Evolutionary conservation across 352 stramenopile genomes (phyloP).

Genomic region (Globisporangium cederbergense): DNA sequence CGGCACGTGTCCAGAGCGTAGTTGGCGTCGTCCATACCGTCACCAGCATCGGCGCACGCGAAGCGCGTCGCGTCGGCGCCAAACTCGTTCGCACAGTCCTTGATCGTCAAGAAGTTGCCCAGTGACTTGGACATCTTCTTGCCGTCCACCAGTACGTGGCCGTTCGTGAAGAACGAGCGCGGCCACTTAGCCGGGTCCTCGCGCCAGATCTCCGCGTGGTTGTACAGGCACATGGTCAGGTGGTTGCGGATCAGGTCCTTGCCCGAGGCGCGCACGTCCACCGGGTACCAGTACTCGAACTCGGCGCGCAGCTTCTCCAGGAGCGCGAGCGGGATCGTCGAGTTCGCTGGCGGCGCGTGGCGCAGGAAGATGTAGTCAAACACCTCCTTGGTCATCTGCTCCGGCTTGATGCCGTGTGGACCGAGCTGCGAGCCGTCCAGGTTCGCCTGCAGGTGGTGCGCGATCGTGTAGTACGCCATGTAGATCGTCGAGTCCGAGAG

Average conservation of each 20-base stretch:
- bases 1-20: conserved; percentile 97
- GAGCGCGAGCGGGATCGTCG: conserved; percentile 84
- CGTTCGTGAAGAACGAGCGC: conserved; percentile 98
- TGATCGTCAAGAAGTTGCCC: conserved; percentile 99
- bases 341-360: conserved; percentile 79
- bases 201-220: conserved; percentile 99
- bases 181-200: conserved; percentile 97
- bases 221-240: conserved; percentile 99
- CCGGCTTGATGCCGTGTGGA: conserved; percentile 78
- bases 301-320: conserved; percentile 94
- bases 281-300: conserved; percentile 99
- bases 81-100: conserved; percentile 96
- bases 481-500: conserved; percentile 99
- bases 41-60: conserved; percentile 96
- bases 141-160: conserved; percentile 95
- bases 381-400: conserved; percentile 93
- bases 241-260: conserved; percentile 98
- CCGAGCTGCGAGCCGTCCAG: conserved; percentile 91
- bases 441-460: conserved; percentile 96
- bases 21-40: conserved; percentile 99
- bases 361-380: conserved; percentile 99
- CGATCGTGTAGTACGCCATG: conserved; percentile 99
- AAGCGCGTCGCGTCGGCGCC: conserved; percentile 96
- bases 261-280: conserved; percentile 97
- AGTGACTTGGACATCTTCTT: conserved; percentile 99